A percentile compares a stretch with the other conserved stretches of the same genome.
phyloP scores from a whole-genome alignment of 2,329 filamentous ascomycete species.

The Fusarium tanahbumbuense region DNA sequence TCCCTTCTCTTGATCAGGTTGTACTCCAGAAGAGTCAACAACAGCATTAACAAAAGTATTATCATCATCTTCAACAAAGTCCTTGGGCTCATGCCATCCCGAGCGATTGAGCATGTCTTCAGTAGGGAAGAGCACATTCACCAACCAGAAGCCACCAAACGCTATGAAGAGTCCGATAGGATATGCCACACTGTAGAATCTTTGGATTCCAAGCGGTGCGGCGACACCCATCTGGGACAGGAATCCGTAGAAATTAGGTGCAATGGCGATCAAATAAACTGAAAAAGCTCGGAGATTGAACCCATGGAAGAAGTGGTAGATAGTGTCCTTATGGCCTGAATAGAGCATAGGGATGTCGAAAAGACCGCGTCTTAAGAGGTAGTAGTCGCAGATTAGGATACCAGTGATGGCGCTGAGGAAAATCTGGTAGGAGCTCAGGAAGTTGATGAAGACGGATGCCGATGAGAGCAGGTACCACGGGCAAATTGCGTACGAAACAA shows the following conservation, averaged over 20 bases:
- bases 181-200: slow-evolving; percentile 9
- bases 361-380: not conserved
- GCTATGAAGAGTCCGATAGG: not conserved
- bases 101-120: rapidly evolving
- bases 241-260: slow-evolving; percentile 20
- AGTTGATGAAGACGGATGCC: slow-evolving; percentile 16
- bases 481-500: slow-evolving; percentile 10
- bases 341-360: slow-evolving; percentile 15
- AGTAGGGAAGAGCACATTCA: not conserved
- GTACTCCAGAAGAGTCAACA: not conserved
- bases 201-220: not conserved
- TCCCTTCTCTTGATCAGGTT: not conserved
- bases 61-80: slow-evolving; percentile 2
- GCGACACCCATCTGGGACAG: slow-evolving; percentile 10
- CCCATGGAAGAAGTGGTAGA: slow-evolving; percentile 13
- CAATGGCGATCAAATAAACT: slow-evolving; percentile 3
- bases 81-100: not conserved
- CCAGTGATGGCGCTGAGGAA: slow-evolving; percentile 17
- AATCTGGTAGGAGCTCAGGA: slow-evolving; percentile 19
- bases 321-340: not conserved
- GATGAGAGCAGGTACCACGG: slow-evolving; percentile 12
- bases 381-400: slow-evolving; percentile 19
- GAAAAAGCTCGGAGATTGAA: not conserved
- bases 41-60: not conserved
- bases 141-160: slow-evolving; percentile 7